A percentile compares a stretch with the other conserved stretches of the same genome.
Evolutionary conservation across 2,329 filamentous ascomycete genomes (phyloP).

Genomic region (Helminthosporium solani): DNA sequence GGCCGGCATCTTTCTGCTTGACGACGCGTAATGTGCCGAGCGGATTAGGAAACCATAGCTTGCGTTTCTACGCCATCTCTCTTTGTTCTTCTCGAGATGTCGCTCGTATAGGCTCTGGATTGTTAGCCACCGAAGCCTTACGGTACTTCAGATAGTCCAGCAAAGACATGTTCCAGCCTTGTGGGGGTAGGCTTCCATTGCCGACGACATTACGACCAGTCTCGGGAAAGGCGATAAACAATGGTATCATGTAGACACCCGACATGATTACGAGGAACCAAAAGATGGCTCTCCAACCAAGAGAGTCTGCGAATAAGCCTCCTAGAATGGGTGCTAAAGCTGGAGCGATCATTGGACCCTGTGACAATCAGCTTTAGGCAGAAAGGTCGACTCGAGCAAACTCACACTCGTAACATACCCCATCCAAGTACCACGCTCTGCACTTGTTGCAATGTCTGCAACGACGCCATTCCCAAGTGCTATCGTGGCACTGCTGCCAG

Average conservation of each 20-base stretch:
- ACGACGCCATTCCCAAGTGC: conserved; percentile 45
- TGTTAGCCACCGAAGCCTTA: conserved; percentile 20
- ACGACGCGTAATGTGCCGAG: conserved; percentile 42
- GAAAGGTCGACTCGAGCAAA: conserved; percentile 9
- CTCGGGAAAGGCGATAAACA: conserved; percentile 40
- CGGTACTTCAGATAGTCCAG: conserved; percentile 31
- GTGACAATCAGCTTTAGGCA: neutral
- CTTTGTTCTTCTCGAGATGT: conserved; percentile 21
- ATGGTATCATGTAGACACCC: conserved; percentile 29
- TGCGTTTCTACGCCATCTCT: conserved; percentile 29
- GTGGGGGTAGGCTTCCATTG: conserved; percentile 25
- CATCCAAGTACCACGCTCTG: conserved; percentile 47
- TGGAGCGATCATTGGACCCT: conserved; percentile 43
- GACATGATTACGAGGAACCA: conserved; percentile 42
- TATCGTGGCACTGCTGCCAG: conserved; percentile 43
- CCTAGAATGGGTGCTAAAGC: conserved; percentile 29
- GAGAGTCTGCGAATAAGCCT: conserved; percentile 31
- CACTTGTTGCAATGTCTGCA: conserved; percentile 44
- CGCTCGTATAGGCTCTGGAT: conserved; percentile 18
- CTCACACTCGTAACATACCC: conserved; percentile 58
- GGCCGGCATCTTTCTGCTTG: conserved; percentile 42
- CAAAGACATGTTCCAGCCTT: conserved; percentile 26
- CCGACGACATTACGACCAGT: conserved; percentile 39
- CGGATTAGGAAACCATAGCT: conserved; percentile 49
- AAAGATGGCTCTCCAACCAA: conserved; percentile 38